Evolutionary conservation across 2,329 filamentous ascomycete genomes (phyloP).

Genomic region (Chaetomiaceae sp.): DNA sequence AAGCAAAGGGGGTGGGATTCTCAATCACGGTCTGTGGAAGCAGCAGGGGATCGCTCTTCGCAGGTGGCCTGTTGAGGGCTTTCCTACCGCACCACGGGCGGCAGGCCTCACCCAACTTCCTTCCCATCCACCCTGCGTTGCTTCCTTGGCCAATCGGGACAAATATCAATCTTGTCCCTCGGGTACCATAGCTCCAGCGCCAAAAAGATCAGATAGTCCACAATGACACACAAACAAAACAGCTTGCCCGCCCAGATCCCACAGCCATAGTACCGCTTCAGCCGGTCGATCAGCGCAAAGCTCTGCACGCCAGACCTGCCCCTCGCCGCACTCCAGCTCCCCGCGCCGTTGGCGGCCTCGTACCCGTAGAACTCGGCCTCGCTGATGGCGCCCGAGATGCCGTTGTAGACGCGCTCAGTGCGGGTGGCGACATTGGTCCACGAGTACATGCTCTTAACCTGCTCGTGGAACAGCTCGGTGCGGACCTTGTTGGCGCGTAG

Average conservation of each 20-base stretch:
- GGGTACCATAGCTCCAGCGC: slow-evolving; percentile 85
- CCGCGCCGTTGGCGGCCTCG: slow-evolving; percentile 50
- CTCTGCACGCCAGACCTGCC: slow-evolving; percentile 67
- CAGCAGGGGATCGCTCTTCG: too few relatives aligned
- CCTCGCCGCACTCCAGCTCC: slow-evolving; percentile 63
- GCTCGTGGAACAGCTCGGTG: slow-evolving; percentile 91
- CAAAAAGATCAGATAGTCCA: slow-evolving; percentile 88
- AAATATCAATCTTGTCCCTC: slow-evolving; percentile 78
- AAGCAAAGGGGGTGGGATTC: too few relatives aligned
- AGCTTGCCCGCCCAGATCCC: slow-evolving; percentile 98
- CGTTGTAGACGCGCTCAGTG: slow-evolving; percentile 91
- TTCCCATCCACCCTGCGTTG: slow-evolving; percentile 23
- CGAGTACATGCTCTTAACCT: slow-evolving; percentile 97
- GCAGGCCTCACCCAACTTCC: slow-evolving; percentile 28
- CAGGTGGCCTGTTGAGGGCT: too few relatives aligned
- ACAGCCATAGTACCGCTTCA: slow-evolving; percentile 96
- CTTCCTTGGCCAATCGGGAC: slow-evolving; percentile 88
- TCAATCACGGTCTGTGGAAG: too few relatives aligned
- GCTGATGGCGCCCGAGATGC: slow-evolving; percentile 78
- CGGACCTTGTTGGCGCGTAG: slow-evolving; percentile 80
- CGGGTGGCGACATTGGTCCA: slow-evolving; percentile 94
- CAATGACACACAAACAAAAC: slow-evolving; percentile 88
- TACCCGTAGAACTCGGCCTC: slow-evolving; percentile 87
- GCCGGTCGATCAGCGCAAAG: slow-evolving; percentile 85
- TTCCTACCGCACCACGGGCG: too few relatives aligned